These are phyloP conservation scores for Fusarium staphyleae DNA, from an alignment of 2,329 filamentous ascomycete species.

Conservation along the genomic window DNA sequence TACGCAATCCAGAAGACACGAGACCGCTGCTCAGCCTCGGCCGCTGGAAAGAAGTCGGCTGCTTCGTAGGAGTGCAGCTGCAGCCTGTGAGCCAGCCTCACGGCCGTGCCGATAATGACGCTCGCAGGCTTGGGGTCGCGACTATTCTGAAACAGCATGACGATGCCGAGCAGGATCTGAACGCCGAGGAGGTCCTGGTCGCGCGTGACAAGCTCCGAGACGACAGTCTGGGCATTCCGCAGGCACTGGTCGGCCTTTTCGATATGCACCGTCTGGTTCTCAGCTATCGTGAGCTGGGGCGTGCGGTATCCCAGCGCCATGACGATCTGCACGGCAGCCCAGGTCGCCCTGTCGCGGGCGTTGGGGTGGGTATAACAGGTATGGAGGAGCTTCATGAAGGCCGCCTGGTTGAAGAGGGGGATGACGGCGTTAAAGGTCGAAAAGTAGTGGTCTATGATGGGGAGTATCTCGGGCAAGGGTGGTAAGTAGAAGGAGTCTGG, in stretches of 20 bases:
- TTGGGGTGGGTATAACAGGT: slow-evolving; percentile 44
- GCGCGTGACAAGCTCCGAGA: slow-evolving; percentile 49
- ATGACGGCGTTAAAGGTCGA: slow-evolving; percentile 45
- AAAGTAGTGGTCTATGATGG: slow-evolving; percentile 50
- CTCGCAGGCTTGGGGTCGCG: slow-evolving; percentile 48
- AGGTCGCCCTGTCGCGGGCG: slow-evolving; percentile 38
- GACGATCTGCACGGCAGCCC: slow-evolving; percentile 51
- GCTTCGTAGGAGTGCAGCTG: slow-evolving; percentile 45
- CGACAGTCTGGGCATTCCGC: slow-evolving; percentile 48
- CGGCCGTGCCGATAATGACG: slow-evolving; percentile 49
- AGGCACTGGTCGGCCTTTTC: slow-evolving; percentile 43
- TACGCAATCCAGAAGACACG: slow-evolving; percentile 54
- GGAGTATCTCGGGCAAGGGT: slow-evolving; percentile 46
- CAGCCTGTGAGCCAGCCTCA: slow-evolving; percentile 49
- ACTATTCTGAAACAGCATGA: slow-evolving; percentile 48
- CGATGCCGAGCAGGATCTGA: slow-evolving; percentile 50
- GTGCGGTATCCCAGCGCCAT: slow-evolving; percentile 48
- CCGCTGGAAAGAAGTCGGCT: slow-evolving; percentile 34
- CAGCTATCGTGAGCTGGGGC: slow-evolving; percentile 27
- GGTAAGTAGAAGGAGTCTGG: slow-evolving; percentile 39
- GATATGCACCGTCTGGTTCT: slow-evolving; percentile 24
- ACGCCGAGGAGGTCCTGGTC: slow-evolving; percentile 50
- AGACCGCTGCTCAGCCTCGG: slow-evolving; percentile 46
- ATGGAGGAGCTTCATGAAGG: slow-evolving; percentile 48
- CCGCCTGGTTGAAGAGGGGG: slow-evolving; percentile 48